A percentile compares a stretch with the other conserved stretches of the same genome.
phyloP scores from a whole-genome alignment of 208 protist species.

The Trypanosoma cruzi region DNA sequence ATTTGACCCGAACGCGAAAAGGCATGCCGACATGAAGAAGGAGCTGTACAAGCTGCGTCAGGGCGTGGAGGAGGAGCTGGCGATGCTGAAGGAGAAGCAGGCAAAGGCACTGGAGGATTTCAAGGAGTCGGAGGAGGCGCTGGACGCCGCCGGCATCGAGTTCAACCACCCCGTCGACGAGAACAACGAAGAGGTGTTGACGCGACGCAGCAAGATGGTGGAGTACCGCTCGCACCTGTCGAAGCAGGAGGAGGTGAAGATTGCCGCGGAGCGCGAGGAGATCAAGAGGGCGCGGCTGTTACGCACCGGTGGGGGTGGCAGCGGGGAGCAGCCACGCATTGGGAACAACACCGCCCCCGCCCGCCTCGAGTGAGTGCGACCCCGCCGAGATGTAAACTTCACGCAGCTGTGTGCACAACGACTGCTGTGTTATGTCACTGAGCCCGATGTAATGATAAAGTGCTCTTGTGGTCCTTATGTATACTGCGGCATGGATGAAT shows the following conservation, averaged over 20 bases:
- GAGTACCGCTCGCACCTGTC: conserved; percentile 79
- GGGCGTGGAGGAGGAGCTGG: conserved; percentile 59
- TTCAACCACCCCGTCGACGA: conserved; percentile 62
- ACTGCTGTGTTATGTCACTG: conserved; percentile 2
- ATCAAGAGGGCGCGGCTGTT: conserved; percentile 61
- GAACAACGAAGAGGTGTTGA: conserved; percentile 68
- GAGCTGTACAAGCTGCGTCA: conserved; percentile 72
- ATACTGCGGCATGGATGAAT: too few relatives aligned
- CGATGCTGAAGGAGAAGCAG: conserved; percentile 49
- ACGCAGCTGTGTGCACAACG: neutral
- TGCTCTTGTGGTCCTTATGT: too few relatives aligned
- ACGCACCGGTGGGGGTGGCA: conserved; percentile 8
- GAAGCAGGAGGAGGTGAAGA: conserved; percentile 83
- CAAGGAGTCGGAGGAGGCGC: conserved; percentile 66
- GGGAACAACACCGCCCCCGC: conserved; percentile 26
- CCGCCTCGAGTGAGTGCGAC: conserved; percentile 22
- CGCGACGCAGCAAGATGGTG: conserved; percentile 84
- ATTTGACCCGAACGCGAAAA: conserved; percentile 76
- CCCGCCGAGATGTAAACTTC: neutral
- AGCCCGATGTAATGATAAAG: conserved; percentile 30
- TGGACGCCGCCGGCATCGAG: conserved; percentile 66
- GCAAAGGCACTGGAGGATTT: conserved; percentile 64
- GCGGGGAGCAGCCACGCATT: conserved; percentile 23
- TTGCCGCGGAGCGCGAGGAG: conserved; percentile 79
- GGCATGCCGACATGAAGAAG: conserved; percentile 67